Conservation (phyloP, 2,329 filamentous ascomycete species). For the Ascochyta rabiei region DNA sequence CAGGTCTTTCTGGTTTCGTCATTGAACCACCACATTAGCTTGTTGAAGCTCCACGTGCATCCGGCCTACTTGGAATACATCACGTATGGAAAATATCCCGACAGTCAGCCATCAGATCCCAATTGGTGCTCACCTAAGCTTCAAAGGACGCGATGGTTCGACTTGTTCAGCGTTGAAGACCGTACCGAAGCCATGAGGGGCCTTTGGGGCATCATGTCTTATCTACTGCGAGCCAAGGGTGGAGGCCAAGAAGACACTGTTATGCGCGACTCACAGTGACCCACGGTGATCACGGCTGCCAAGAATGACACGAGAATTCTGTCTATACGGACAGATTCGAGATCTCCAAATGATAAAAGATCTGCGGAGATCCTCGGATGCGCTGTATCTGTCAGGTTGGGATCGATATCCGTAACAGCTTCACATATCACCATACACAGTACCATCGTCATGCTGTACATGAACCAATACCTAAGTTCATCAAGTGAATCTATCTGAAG, state of each 20-base stretch:
- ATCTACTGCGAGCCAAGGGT: slow-evolving; percentile 49
- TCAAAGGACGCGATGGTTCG: slow-evolving; percentile 64
- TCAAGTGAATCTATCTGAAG: slow-evolving; percentile 1
- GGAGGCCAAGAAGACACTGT: slow-evolving; percentile 9
- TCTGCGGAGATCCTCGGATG: not conserved
- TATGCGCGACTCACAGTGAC: slow-evolving; percentile 3
- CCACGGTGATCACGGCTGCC: not conserved
- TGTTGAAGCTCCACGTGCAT: slow-evolving; percentile 65
- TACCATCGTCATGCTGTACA: not conserved
- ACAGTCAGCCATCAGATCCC: slow-evolving; percentile 30
- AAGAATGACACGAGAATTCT: not conserved
- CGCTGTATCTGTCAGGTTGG: not conserved
- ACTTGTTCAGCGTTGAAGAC: slow-evolving; percentile 61
- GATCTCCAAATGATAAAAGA: not conserved
- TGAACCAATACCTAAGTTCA: not conserved
- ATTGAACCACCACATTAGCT: slow-evolving; percentile 66
- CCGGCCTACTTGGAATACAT: slow-evolving; percentile 62
- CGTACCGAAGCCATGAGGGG: slow-evolving; percentile 62
- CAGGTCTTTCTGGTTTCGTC: slow-evolving; percentile 68
- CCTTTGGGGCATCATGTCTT: slow-evolving; percentile 64
- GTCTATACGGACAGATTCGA: not conserved
- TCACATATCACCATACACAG: not conserved
- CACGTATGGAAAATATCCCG: slow-evolving; percentile 49
- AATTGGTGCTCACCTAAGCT: slow-evolving; percentile 60
- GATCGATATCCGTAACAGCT: not conserved